These are phyloP conservation scores for Russula virescens DNA, from an alignment of 768 basidiomycete species.

Conservation along the genomic window DNA sequence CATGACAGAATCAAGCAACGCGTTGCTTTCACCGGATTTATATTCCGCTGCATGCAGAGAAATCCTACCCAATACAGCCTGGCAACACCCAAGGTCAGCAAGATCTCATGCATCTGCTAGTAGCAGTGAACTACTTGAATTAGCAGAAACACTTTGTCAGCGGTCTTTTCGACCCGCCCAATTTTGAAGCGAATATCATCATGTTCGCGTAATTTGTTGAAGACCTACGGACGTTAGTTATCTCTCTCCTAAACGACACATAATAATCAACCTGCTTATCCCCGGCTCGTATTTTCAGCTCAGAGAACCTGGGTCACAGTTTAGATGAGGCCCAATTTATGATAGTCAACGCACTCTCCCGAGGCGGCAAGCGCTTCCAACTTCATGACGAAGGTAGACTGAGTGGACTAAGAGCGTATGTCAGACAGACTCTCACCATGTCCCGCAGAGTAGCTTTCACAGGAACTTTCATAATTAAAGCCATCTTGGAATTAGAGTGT, in stretches of 20 bases:
- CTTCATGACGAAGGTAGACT: conserved; percentile 12
- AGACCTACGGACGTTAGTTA: conserved; percentile 34
- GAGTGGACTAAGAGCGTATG: neutral
- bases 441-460: conserved; percentile 53
- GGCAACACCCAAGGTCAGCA: conserved; percentile 14
- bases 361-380: conserved; percentile 21
- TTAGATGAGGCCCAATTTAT: neutral
- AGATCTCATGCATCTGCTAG: too few relatives aligned
- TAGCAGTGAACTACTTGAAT: conserved; percentile 51
- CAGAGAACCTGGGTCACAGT: conserved; percentile 47
- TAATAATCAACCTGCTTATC: conserved; percentile 57
- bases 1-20: conserved; percentile 58
- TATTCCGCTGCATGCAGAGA: conserved; percentile 64
- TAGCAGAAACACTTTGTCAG: conserved; percentile 76
- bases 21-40: conserved; percentile 64
- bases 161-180: conserved; percentile 60
- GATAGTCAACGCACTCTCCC: conserved; percentile 28
- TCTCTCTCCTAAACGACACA: neutral
- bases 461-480: conserved; percentile 53
- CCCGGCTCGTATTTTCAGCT: conserved; percentile 62
- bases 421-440: conserved; percentile 42
- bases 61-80: conserved; percentile 72
- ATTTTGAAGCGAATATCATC: conserved; percentile 76
- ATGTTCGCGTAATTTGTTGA: conserved; percentile 63
- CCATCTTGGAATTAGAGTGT: conserved; percentile 45